phyloP scores from a whole-genome alignment of 1,139 yeast genomes.

The Sugiyamaella sp. region DNA sequence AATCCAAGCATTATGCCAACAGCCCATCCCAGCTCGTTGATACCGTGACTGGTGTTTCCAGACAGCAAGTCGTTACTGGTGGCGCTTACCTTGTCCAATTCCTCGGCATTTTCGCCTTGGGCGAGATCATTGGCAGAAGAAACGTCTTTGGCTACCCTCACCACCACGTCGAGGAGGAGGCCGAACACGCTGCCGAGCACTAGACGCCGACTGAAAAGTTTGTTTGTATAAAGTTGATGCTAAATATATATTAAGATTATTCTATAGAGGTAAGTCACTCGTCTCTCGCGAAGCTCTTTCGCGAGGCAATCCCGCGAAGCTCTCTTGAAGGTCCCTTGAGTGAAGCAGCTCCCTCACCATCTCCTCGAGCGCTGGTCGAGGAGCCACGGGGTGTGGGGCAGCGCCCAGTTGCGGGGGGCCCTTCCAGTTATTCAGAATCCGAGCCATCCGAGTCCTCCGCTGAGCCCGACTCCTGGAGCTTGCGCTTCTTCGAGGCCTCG shows the following conservation, averaged over 20 bases:
- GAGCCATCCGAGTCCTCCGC: neutral
- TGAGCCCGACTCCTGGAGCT: constrained; percentile 29
- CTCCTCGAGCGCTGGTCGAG: too few relatives aligned
- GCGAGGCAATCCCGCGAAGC: neutral
- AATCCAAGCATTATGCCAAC: constrained; percentile 46
- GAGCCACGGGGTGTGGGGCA: too few relatives aligned
- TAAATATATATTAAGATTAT: constrained; percentile 7
- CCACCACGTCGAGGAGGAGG: constrained; percentile 17
- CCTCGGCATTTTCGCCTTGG: constrained; percentile 88
- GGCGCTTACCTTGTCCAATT: constrained; percentile 82
- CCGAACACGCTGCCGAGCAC: constrained; percentile 17
- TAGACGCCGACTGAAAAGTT: constrained; percentile 13
- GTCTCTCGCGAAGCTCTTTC: too few relatives aligned
- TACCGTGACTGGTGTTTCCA: constrained; percentile 52
- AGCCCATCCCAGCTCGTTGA: constrained; percentile 39
- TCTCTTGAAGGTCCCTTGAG: neutral
- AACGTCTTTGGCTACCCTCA: constrained; percentile 78
- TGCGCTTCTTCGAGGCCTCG: constrained; percentile 73
- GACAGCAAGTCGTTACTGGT: constrained; percentile 64
- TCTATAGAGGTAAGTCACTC: too few relatives aligned
- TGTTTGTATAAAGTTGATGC: constrained; percentile 15
- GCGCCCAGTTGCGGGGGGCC: too few relatives aligned
- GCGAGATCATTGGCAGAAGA: constrained; percentile 98
- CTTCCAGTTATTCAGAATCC: too few relatives aligned
- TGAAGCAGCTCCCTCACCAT: too few relatives aligned